Evolutionary conservation across 148 eudicot genomes (phyloP), one percentile per base, ranked within the genome.

Genomic region (Tetragonia tetragonoides): DNA sequence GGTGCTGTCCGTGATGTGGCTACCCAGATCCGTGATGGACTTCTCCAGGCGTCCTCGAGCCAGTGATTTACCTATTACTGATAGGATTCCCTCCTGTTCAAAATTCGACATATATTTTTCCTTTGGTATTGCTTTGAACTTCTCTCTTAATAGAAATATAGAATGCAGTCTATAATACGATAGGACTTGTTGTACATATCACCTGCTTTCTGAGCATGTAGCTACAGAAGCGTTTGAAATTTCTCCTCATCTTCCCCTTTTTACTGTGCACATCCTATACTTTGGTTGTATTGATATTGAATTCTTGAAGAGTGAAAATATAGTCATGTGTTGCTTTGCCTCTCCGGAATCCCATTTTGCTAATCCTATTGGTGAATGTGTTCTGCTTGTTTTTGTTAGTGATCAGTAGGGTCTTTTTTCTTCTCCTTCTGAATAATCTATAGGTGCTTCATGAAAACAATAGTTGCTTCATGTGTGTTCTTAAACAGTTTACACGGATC

Each of bases 1-100:
- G 86, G 86, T 59, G 91, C 91, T 51, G 93, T 90, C 54, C 79
- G 81, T 21, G 91, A 90, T 64, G 84, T 90, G 54, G 91, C 93
- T 53, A 21, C 79, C 44, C 91, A 90, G 84, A 90, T 90, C 38
- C 88, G 93, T 16, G 84, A 84, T 70, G 90, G 90, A 2, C 86
- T 82, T 64, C 89, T 89, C 5, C 64, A 73, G 47, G 76, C 72
- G 20, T 73, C 83, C 28, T 53, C 47, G 28, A 49, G 7, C 60
- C 44, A 20, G 39, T 67, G 79, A 77, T 56, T 53, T 6, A 34
- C 42, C 24, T 9, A 28, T 21, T 5, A 69, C 61, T 53, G 46
- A 51, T 8, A 3, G 39, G 28, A n/a, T 70, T 70, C 0, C 4
- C 8, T 51, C 53, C 44, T 24, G 24, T 56, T 72, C 11, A 34